Conservation (phyloP, 2,329 filamentous ascomycete genomes). For the Plectosphaerella cucumerina region DNA sequence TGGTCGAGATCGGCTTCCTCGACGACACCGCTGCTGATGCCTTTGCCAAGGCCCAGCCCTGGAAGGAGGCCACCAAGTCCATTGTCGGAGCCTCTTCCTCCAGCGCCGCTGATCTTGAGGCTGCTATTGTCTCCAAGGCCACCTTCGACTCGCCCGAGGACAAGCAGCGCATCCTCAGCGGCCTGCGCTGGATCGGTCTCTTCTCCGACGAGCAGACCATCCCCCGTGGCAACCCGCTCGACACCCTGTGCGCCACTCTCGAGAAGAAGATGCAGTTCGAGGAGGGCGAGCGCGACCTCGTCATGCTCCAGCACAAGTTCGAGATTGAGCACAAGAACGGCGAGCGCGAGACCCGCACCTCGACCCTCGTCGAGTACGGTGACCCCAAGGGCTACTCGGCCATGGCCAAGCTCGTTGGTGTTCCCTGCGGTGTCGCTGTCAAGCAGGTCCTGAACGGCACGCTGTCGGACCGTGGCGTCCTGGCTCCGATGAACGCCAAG, state of each 20-base stretch:
- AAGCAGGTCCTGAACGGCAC: constrained; percentile 74
- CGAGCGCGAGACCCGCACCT: constrained; percentile 70
- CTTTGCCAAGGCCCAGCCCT: constrained; percentile 65
- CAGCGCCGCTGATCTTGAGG: constrained; percentile 64
- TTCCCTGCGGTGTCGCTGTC: constrained; percentile 62
- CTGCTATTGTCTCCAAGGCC: constrained; percentile 71
- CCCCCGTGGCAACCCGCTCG: constrained; percentile 74
- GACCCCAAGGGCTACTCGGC: constrained; percentile 72
- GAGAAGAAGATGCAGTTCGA: constrained; percentile 91
- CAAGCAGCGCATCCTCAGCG: constrained; percentile 64
- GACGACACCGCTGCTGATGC: constrained; percentile 62
- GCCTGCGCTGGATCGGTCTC: constrained; percentile 67
- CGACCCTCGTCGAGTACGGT: constrained; percentile 80
- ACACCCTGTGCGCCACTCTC: constrained; percentile 84
- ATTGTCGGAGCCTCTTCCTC: constrained; percentile 67
- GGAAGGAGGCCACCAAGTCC: constrained; percentile 81
- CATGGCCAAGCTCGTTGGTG: constrained; percentile 80
- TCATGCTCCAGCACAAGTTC: constrained; percentile 79
- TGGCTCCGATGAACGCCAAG: constrained; percentile 71
- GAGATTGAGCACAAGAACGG: constrained; percentile 81
- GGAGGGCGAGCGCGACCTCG: constrained; percentile 77
- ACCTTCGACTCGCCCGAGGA: constrained; percentile 66
- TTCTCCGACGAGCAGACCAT: constrained; percentile 67
- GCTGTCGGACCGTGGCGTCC: constrained; percentile 66
- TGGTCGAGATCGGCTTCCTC: constrained; percentile 89